A percentile compares a stretch with the other conserved stretches of the same genome.
Conservation (phyloP, 2,329 filamentous ascomycete species). For the Beauveria sp. region DNA sequence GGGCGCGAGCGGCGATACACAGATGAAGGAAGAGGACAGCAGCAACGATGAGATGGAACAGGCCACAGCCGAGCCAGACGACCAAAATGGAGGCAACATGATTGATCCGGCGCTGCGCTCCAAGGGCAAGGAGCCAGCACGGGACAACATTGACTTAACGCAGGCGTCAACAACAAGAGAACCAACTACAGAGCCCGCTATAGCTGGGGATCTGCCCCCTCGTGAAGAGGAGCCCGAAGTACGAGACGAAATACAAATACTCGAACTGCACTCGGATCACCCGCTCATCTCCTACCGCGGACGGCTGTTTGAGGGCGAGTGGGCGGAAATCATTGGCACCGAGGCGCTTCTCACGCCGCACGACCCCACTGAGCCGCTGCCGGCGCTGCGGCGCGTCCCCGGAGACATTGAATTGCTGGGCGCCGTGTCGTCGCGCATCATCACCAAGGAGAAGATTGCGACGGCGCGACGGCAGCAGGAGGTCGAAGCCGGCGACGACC, state of each 20-base stretch:
- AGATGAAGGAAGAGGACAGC: constrained; percentile 19
- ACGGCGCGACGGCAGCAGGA: constrained; percentile 32
- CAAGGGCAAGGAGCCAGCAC: constrained; percentile 15
- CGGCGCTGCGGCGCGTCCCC: constrained; percentile 31
- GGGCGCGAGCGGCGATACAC: constrained; percentile 7
- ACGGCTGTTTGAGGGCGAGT: constrained; percentile 69
- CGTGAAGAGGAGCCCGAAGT: constrained; percentile 11
- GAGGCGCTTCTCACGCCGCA: constrained; percentile 68
- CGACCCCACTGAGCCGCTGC: constrained; percentile 39
- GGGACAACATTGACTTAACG: constrained; percentile 9
- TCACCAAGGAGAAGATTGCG: constrained; percentile 57
- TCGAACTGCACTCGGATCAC: constrained; percentile 70
- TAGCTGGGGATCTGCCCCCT: constrained; percentile 7
- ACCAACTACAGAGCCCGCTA: neutral
- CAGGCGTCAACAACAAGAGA: constrained; percentile 5
- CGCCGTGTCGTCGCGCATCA: constrained; percentile 61
- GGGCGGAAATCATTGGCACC: constrained; percentile 78
- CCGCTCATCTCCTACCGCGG: constrained; percentile 76
- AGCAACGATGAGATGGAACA: constrained; percentile 24
- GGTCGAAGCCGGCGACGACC: constrained; percentile 19
- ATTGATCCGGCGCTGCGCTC: constrained; percentile 19
- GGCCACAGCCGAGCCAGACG: constrained; percentile 19
- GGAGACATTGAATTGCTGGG: constrained; percentile 62
- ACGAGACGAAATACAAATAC: constrained; percentile 58
- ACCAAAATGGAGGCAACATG: constrained; percentile 24